Percentiles rank a stretch among this genome's conserved stretches.
Evolutionary conservation across 441 rosid genomes (phyloP).

Genomic region (Lepidium campestre): DNA sequence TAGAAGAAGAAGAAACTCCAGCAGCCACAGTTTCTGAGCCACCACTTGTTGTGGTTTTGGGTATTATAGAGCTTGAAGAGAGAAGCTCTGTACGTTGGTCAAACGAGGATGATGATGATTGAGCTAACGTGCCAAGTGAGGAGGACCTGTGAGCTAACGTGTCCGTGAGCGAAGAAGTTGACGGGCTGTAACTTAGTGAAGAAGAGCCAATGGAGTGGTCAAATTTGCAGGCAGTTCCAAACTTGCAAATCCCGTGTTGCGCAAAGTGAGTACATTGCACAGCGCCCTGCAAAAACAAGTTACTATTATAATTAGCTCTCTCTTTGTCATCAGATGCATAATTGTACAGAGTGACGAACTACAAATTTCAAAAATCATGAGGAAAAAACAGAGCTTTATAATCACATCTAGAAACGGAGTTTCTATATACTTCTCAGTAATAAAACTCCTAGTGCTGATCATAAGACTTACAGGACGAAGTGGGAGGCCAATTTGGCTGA

Average conservation of each 20-base stretch:
- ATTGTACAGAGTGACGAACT: background rate
- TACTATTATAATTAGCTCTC: background rate
- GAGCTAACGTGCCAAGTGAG: constrained; percentile 65
- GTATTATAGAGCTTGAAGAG: constrained; percentile 44
- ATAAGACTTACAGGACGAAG: constrained; percentile 68
- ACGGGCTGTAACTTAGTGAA: constrained; percentile 71
- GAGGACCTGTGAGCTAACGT: constrained; percentile 54
- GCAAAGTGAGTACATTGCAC: constrained; percentile 66
- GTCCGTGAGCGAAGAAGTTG: constrained; percentile 80
- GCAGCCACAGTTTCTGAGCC: constrained; percentile 35
- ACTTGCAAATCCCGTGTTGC: constrained; percentile 79
- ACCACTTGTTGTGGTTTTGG: constrained; percentile 34
- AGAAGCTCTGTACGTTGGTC: constrained; percentile 57
- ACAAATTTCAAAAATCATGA: background rate
- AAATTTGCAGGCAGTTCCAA: constrained; percentile 78
- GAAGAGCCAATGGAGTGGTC: constrained; percentile 60
- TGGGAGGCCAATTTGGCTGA: constrained; percentile 76
- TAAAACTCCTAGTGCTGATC: background rate
- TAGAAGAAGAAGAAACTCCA: constrained; percentile 46
- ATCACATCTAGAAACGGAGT: constrained; percentile 10
- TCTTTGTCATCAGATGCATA: background rate
- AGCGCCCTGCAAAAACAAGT: constrained; percentile 51
- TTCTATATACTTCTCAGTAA: background rate
- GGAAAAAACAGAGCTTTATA: background rate
- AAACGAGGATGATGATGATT: constrained; percentile 60